Conservation (phyloP, 2,329 filamentous ascomycete species). For the Epichloe amarillans region DNA sequence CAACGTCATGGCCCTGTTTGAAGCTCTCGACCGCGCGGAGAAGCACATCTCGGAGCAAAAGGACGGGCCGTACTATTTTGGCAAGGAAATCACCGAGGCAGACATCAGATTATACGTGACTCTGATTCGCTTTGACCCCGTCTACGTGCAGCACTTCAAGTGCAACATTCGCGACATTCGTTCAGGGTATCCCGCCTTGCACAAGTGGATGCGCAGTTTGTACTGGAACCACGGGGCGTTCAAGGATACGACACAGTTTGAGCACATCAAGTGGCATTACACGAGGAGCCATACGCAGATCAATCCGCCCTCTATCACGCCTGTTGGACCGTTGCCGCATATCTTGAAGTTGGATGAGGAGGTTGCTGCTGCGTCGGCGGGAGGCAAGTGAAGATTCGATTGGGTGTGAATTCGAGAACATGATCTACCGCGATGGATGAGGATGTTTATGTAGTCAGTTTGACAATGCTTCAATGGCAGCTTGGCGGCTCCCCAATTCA, state of each 20-base stretch:
- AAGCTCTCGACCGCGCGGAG: conserved; percentile 65
- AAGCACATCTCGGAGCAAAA: conserved; percentile 41
- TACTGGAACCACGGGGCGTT: conserved; percentile 80
- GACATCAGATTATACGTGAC: conserved; percentile 65
- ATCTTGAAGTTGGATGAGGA: conserved; percentile 69
- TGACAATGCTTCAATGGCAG: too few species aligned
- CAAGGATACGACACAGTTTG: conserved; percentile 71
- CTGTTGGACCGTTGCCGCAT: conserved; percentile 71
- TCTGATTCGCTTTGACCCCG: conserved; percentile 59
- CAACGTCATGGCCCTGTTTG: conserved; percentile 58
- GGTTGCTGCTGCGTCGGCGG: conserved; percentile 46
- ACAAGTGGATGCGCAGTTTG: conserved; percentile 68
- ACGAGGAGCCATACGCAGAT: conserved; percentile 51
- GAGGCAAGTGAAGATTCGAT: background rate
- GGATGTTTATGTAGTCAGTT: too few species aligned
- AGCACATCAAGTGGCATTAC: conserved; percentile 82
- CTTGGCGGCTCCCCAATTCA: too few species aligned
- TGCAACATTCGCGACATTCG: conserved; percentile 79
- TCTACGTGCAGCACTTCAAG: conserved; percentile 82
- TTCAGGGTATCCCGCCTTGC: conserved; percentile 66
- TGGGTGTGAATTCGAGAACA: background rate
- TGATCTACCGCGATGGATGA: too few species aligned
- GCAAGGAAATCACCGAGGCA: conserved; percentile 62
- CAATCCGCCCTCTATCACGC: conserved; percentile 62
- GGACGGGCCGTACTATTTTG: conserved; percentile 59